These are phyloP conservation scores for Hypholoma sublateritium DNA, from an alignment of 768 basidiomycete species.

Conservation along the genomic window DNA sequence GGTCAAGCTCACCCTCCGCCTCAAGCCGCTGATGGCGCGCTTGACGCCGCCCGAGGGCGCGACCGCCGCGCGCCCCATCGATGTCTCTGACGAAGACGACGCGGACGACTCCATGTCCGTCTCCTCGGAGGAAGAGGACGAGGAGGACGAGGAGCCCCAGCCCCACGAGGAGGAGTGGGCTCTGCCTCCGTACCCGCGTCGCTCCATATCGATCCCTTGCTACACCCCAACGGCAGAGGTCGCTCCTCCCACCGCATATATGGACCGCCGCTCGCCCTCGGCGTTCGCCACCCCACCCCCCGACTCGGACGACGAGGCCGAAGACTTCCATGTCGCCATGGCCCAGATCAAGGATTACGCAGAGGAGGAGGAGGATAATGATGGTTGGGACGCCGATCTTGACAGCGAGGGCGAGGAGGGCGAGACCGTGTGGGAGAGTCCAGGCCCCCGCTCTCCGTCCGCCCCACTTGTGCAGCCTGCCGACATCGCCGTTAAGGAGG, in stretches of 20 bases:
- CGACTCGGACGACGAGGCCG: constrained; percentile 65
- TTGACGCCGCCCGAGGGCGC: constrained; percentile 21
- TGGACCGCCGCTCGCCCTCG: constrained; percentile 54
- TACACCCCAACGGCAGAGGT: constrained; percentile 38
- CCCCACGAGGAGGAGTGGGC: constrained; percentile 41
- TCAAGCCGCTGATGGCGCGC: constrained; percentile 44
- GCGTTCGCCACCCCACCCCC: constrained; percentile 68
- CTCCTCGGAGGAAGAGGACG: constrained; percentile 21
- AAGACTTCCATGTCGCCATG: constrained; percentile 47
- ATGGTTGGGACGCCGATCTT: constrained; percentile 43
- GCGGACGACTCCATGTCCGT: constrained; percentile 43
- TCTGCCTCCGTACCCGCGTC: constrained; percentile 55
- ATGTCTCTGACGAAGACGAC: constrained; percentile 34
- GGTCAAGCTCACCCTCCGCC: constrained; percentile 68
- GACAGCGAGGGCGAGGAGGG: constrained; percentile 62
- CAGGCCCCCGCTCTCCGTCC: constrained; percentile 63
- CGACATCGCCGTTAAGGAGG: constrained; percentile 53
- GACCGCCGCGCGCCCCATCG: constrained; percentile 31
- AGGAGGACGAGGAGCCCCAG: constrained; percentile 32
- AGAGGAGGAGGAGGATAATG: constrained; percentile 33
- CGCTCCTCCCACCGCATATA: background rate
- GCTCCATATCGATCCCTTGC: constrained; percentile 55
- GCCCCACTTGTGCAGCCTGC: constrained; percentile 39
- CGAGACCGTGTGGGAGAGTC: constrained; percentile 63
- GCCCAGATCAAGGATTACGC: constrained; percentile 35